phyloP scores from a whole-genome alignment of 2,329 filamentous ascomycete species.

The Purpureocillium takamizusanense region DNA sequence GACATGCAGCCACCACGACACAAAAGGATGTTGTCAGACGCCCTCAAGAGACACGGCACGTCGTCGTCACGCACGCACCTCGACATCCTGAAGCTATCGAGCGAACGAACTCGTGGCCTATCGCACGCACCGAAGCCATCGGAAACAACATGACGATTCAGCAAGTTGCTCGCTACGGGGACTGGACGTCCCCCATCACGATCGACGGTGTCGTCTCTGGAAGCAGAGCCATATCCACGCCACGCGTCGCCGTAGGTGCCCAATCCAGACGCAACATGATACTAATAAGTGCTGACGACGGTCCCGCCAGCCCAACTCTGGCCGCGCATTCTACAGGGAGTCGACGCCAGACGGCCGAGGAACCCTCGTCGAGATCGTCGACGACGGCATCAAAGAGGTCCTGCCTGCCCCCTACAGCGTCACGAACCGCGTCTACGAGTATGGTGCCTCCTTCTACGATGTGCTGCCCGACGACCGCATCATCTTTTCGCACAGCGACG shows the following conservation, averaged over 20 bases:
- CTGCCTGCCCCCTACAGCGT: slow-evolving; percentile 34
- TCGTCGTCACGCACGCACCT: too few species aligned
- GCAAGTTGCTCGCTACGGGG: slow-evolving; percentile 22
- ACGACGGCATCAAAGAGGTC: slow-evolving; percentile 24
- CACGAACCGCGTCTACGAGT: slow-evolving; percentile 39
- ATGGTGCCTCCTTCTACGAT: slow-evolving; percentile 38
- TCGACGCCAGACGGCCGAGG: slow-evolving; percentile 28
- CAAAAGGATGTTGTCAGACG: too few species aligned
- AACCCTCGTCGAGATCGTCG: slow-evolving; percentile 32
- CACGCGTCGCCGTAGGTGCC: slow-evolving; percentile 24
- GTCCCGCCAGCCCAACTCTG: slow-evolving; percentile 8
- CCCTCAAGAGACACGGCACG: too few species aligned
- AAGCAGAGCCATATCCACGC: slow-evolving; percentile 21
- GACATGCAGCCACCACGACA: too few species aligned
- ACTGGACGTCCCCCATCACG: slow-evolving; percentile 30
- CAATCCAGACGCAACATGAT: too few species aligned
- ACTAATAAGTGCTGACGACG: too few species aligned
- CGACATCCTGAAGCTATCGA: too few species aligned
- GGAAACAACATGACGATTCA: slow-evolving; percentile 13
- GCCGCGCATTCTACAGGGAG: slow-evolving; percentile 28
- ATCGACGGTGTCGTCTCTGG: slow-evolving; percentile 25
- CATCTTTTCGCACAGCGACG: slow-evolving; percentile 36
- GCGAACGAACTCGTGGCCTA: too few species aligned
- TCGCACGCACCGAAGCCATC: not conserved
- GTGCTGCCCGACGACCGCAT: slow-evolving; percentile 28